phyloP scores from a whole-genome alignment of 1,284 basidiomycete genomes.

The Apiotrichum sp. region DNA sequence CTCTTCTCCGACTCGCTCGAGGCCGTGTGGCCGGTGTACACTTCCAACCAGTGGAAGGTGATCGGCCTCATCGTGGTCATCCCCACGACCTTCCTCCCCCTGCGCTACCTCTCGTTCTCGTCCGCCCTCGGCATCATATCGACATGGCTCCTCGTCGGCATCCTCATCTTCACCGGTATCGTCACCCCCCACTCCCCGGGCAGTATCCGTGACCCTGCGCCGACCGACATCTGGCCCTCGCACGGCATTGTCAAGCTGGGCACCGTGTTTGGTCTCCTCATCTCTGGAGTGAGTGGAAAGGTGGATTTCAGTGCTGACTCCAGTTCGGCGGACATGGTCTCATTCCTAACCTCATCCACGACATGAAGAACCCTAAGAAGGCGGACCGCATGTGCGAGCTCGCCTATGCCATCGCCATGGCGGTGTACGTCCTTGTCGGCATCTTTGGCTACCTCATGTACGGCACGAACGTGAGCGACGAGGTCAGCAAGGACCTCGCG shows the following conservation, averaged over 20 bases:
- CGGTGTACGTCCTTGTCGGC: constrained; percentile 73
- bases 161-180: constrained; percentile 73
- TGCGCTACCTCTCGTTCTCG: constrained; percentile 78
- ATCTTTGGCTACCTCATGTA: constrained; percentile 88
- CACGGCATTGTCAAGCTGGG: constrained; percentile 60
- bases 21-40: constrained; percentile 61
- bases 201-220: constrained; percentile 68
- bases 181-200: constrained; percentile 60
- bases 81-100: constrained; percentile 74
- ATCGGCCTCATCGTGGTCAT: constrained; percentile 64
- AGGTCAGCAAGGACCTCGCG: constrained; percentile 79
- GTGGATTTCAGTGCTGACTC: too few species aligned
- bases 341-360: constrained; percentile 58
- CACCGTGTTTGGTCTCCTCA: constrained; percentile 77
- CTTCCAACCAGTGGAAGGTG: constrained; percentile 68
- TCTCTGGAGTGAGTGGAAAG: constrained; percentile 58
- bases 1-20: constrained; percentile 76
- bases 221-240: constrained; percentile 60
- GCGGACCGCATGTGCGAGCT: constrained; percentile 52
- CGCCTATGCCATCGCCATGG: constrained; percentile 61
- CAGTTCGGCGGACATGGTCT: constrained; percentile 44
- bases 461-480: constrained; percentile 72
- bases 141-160: constrained; percentile 65
- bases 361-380: constrained; percentile 78
- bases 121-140: constrained; percentile 76